Percentiles rank a stretch among this genome's conserved stretches.
These are phyloP conservation scores for Trichoderma simmonsii DNA, from an alignment of 2,329 filamentous ascomycete species.

Conservation along the genomic window DNA sequence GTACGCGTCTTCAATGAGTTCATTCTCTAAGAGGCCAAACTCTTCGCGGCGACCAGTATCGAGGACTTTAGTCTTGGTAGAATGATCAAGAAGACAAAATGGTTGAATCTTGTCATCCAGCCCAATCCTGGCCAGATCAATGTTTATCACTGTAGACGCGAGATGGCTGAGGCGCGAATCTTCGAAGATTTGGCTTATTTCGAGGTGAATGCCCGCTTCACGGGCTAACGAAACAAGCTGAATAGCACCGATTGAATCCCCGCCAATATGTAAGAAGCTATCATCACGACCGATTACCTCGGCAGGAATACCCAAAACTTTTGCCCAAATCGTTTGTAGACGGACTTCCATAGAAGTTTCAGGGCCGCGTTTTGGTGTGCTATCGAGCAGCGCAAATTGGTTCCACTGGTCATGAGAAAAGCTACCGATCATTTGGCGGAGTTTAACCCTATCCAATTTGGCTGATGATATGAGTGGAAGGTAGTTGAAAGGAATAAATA, in stretches of 20 bases:
- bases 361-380: constrained; percentile 12
- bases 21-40: not conserved
- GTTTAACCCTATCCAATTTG: constrained; percentile 17
- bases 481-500: constrained; percentile 1
- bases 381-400: constrained; percentile 26
- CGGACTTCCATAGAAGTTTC: constrained; percentile 23
- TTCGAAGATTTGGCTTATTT: not conserved
- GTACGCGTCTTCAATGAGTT: not conserved
- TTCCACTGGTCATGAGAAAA: constrained; percentile 16
- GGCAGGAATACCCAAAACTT: not conserved
- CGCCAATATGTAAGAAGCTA: constrained; percentile 14
- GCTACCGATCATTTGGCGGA: not conserved
- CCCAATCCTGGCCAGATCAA: not conserved
- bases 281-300: not conserved
- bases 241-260: constrained; percentile 12
- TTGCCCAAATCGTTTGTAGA: constrained; percentile 1
- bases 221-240: not conserved
- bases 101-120: not conserved
- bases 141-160: not conserved
- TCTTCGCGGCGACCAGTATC: not conserved
- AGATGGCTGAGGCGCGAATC: not conserved
- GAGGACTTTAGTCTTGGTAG: not conserved
- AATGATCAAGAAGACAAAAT: not conserved
- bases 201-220: not conserved
- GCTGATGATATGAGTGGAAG: constrained; percentile 1